Base-by-base conservation (phyloP, 2,329 filamentous ascomycete genomes). In the Ophiostoma populinum region DNA sequence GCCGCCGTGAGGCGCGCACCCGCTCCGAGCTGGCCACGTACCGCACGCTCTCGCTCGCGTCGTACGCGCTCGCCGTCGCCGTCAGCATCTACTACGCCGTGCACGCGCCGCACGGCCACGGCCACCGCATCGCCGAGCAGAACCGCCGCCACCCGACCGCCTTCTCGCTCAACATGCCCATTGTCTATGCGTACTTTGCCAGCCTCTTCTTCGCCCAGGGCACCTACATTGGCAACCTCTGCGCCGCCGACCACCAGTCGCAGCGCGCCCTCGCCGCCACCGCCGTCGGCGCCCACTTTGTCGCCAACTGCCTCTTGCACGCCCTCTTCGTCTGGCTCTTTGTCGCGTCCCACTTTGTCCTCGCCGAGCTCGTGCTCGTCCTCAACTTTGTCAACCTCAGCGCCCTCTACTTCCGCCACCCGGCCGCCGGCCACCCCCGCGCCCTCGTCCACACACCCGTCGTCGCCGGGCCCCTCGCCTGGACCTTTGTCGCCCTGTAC, bases 251-350 rank as follows among this genome's bases (percentile, higher is more conserved):
- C 10, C 24, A 28, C 30, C 70, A 77, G 45, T 51, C 62, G 30
- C 67, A 69, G 19, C 62, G 69, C 35, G 69, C 82, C 43, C 68
- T 70, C 40, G 66, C 72, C 12, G 80, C 83, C 16, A 78, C 77
- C 44, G 75, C 80, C 45, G 76, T 92, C 11, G 83, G 80, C 41
- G 68, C 71, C 46, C 81, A 92, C 61, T 92, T 87, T 56, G 83
- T 92, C 52, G 52, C 79, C 47, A 80, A 83, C 65, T 93, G 92
- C 55, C 59, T 93, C 27, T 66, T 92, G 40, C 71, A 83, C 54
- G 79, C 86, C 45, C 72, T 69, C 46, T 92, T 85, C 54, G 69
- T 92, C 47, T 73, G 86, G 61, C 70, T 92, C 42, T 92, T 87
- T 62, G 76, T 80, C 35, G 72, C 76, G 46, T 70, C 64, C 32